A percentile compares a stretch with the other conserved stretches of the same genome.
These are phyloP conservation scores for Annulohypoxylon maeteangense DNA, from an alignment of 495 filamentous ascomycete species.

Conservation along the genomic window DNA sequence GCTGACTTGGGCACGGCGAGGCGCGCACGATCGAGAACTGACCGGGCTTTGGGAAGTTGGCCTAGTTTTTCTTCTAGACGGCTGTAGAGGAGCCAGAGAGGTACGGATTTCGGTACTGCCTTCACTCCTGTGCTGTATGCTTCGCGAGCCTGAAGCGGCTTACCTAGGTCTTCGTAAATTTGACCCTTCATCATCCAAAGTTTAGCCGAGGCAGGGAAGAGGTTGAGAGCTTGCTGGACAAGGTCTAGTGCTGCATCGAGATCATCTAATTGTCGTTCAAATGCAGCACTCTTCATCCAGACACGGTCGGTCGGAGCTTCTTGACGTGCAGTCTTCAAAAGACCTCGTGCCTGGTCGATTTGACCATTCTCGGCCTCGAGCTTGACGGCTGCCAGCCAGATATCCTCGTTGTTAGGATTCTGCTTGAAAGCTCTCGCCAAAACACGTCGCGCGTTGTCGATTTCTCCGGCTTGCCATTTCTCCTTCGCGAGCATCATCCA, in stretches of 20 bases:
- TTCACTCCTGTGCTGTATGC: conserved; percentile 91
- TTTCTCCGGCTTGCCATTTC: conserved; percentile 86
- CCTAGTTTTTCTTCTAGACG: conserved; percentile 88
- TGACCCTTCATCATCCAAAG: conserved; percentile 99
- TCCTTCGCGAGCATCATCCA: conserved; percentile 97
- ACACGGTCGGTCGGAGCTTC: conserved; percentile 94
- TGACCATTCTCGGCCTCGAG: conserved; percentile 88
- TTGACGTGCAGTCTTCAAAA: conserved; percentile 81
- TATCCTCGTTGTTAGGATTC: conserved; percentile 94
- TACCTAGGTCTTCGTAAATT: conserved; percentile 84
- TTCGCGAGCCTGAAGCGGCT: conserved; percentile 85
- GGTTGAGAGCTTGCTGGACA: conserved; percentile 83
- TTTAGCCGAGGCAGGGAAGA: conserved; percentile 89
- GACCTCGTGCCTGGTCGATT: conserved; percentile 79
- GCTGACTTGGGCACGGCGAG: conserved; percentile 85
- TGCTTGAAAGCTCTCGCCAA: conserved; percentile 89
- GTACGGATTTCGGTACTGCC: conserved; percentile 81
- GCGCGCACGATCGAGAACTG: conserved; percentile 88
- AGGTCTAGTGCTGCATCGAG: conserved; percentile 83
- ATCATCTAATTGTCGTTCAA: conserved; percentile 86
- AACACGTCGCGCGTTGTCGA: conserved; percentile 84
- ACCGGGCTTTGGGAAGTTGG: conserved; percentile 87
- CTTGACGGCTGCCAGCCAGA: conserved; percentile 95
- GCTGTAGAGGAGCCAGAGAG: conserved; percentile 88
- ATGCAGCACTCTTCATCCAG: conserved; percentile 94